These are phyloP conservation scores for Pyrenophora seminiperda DNA, from an alignment of 2,329 filamentous ascomycete species.

Conservation along the genomic window DNA sequence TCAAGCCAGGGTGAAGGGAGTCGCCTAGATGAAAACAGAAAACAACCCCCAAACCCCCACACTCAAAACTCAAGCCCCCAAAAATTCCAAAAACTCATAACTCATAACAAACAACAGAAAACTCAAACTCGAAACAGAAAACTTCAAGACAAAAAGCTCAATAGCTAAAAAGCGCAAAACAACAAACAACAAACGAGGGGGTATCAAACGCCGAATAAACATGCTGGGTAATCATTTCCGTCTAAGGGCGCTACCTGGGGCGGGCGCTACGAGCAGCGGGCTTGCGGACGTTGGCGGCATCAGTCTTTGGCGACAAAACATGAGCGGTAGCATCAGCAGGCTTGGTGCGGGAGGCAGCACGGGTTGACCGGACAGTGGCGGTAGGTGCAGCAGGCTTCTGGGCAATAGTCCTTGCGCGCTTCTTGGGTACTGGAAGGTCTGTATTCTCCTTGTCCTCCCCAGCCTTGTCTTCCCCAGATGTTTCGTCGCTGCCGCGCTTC, in stretches of 20 bases:
- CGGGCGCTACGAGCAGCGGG: conserved; percentile 25
- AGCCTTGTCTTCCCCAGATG: conserved; percentile 33
- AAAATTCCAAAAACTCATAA: no score
- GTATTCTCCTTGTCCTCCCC: conserved; percentile 40
- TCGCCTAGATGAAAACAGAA: no score
- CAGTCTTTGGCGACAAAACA: conserved; percentile 33
- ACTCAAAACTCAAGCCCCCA: no score
- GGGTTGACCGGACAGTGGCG: conserved; percentile 26
- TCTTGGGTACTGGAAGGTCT: conserved; percentile 29
- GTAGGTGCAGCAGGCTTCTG: conserved; percentile 13
- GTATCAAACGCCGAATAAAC: conserved; percentile 22
- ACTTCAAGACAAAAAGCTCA: neutral
- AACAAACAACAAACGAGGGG: conserved; percentile 9
- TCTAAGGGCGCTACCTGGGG: conserved; percentile 27
- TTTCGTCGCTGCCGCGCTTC: conserved; percentile 37
- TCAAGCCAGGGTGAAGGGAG: conserved; percentile 19
- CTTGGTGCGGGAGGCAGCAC: conserved; percentile 33
- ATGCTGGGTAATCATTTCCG: conserved; percentile 15
- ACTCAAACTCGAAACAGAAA: no score
- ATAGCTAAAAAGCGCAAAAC: neutral
- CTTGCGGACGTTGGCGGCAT: conserved; percentile 24
- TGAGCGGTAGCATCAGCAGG: conserved; percentile 15
- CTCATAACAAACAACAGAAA: no score
- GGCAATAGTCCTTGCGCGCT: conserved; percentile 19
- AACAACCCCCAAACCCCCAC: no score